Percentiles rank a stretch among this genome's conserved stretches.
phyloP scores from a whole-genome alignment of 805 yeast species.

The Lipomyces mesembrius region DNA sequence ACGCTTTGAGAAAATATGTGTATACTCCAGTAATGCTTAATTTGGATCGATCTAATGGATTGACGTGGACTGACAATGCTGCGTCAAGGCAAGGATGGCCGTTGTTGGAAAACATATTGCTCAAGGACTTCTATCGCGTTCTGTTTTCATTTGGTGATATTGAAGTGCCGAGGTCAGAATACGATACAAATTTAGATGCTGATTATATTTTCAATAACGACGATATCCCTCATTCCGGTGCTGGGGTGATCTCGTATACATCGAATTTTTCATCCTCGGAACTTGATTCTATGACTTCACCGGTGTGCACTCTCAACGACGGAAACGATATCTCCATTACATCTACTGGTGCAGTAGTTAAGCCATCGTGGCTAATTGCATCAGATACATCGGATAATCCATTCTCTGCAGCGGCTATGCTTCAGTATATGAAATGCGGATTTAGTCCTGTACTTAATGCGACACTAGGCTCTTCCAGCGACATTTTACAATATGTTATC shows the following conservation, averaged over 20 bases:
- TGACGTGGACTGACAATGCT: conserved; percentile 32
- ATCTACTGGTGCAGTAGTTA: conserved; percentile 5
- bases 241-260: not conserved
- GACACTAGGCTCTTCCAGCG: conserved; percentile 34
- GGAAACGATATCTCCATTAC: conserved; percentile 7
- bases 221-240: conserved; percentile 26
- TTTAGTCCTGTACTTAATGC: conserved; percentile 65
- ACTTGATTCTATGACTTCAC: not conserved
- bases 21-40: conserved; percentile 26
- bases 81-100: conserved; percentile 32
- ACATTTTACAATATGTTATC: conserved; percentile 38
- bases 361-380: conserved; percentile 48
- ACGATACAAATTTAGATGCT: conserved; percentile 17
- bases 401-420: conserved; percentile 51
- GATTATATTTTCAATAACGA: conserved; percentile 16
- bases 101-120: conserved; percentile 20
- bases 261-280: conserved; percentile 20
- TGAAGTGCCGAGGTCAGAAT: conserved; percentile 10
- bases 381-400: conserved; percentile 49
- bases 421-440: conserved; percentile 58
- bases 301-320: conserved; percentile 16
- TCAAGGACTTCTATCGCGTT: conserved; percentile 20
- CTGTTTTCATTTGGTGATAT: conserved; percentile 31
- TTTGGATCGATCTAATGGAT: conserved; percentile 9
- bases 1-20: conserved; percentile 10